phyloP scores from a whole-genome alignment of 495 filamentous ascomycete species.

The Usnea hakonensis region DNA sequence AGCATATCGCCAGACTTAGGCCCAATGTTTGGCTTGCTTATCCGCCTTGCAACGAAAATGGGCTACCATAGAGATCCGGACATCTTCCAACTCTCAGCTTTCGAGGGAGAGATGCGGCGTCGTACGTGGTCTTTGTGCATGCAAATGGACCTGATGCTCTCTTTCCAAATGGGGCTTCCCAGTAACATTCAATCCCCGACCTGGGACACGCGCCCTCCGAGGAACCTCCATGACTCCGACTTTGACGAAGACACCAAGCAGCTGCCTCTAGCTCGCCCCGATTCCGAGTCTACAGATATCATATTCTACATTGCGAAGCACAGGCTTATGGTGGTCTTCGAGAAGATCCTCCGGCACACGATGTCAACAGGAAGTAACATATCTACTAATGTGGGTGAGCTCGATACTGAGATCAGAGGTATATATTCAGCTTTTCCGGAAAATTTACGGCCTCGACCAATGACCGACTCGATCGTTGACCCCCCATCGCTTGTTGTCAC shows the following conservation, averaged over 20 bases:
- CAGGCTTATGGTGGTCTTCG: conserved; percentile 38
- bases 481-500: conserved; percentile 32
- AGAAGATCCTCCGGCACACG: conserved; percentile 34
- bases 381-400: conserved; percentile 33
- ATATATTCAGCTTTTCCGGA: conserved; percentile 27
- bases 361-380: conserved; percentile 22
- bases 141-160: conserved; percentile 38
- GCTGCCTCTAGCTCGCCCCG: conserved; percentile 34
- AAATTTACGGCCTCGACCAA: conserved; percentile 27
- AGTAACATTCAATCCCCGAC: conserved; percentile 38
- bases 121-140: conserved; percentile 35
- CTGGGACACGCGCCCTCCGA: conserved; percentile 37
- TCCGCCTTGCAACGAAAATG: conserved; percentile 39
- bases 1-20: conserved; percentile 35
- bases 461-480: conserved; percentile 32
- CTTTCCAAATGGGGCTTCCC: conserved; percentile 42
- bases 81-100: conserved; percentile 34
- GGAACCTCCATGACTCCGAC: conserved; percentile 39
- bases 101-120: conserved; percentile 41
- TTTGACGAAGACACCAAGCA: conserved; percentile 32
- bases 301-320: conserved; percentile 36
- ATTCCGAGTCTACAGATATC: conserved; percentile 31
- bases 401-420: conserved; percentile 32
- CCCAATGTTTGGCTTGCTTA: conserved; percentile 33
- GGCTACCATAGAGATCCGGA: conserved; percentile 41